Percentiles rank a stretch among this genome's conserved stretches.
Conservation (phyloP, 768 basidiomycete species). For the Boletus speciosus region DNA sequence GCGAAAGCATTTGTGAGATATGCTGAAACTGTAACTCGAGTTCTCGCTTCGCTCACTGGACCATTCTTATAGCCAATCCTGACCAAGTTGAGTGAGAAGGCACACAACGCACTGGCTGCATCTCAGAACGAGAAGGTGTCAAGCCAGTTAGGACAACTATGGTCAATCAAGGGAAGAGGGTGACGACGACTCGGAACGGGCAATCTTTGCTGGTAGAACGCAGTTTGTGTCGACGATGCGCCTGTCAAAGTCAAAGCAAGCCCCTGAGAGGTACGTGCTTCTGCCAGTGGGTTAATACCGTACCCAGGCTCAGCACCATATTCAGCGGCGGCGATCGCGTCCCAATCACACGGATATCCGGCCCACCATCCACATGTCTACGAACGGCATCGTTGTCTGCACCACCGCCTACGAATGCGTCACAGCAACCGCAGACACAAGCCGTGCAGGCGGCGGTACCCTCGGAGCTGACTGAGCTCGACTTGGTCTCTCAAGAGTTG, state of each 20-base stretch:
- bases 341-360: slow-evolving; percentile 7
- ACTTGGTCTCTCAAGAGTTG: slow-evolving; percentile 54
- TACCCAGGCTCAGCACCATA: slow-evolving; percentile 5
- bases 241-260: slow-evolving; percentile 20
- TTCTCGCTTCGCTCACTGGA: slow-evolving; percentile 1
- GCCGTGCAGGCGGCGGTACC: slow-evolving; percentile 16
- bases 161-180: slow-evolving; percentile 52
- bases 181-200: slow-evolving; percentile 53
- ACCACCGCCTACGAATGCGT: not conserved
- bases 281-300: not conserved
- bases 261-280: slow-evolving; percentile 4
- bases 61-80: slow-evolving; percentile 46
- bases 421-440: slow-evolving; percentile 7
- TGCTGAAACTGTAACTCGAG: not conserved
- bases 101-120: slow-evolving; percentile 48
- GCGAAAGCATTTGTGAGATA: slow-evolving; percentile 58
- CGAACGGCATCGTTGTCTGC: slow-evolving; percentile 8
- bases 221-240: slow-evolving; percentile 53
- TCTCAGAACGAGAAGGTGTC: slow-evolving; percentile 37
- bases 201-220: slow-evolving; percentile 66
- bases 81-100: slow-evolving; percentile 60
- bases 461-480: slow-evolving; percentile 55
- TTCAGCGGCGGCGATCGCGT: slow-evolving; percentile 2
- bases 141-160: slow-evolving; percentile 36
- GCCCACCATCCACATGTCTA: slow-evolving; percentile 20